phyloP scores from a whole-genome alignment of 2,329 filamentous ascomycete genomes.

The Cladosporium sp. region DNA sequence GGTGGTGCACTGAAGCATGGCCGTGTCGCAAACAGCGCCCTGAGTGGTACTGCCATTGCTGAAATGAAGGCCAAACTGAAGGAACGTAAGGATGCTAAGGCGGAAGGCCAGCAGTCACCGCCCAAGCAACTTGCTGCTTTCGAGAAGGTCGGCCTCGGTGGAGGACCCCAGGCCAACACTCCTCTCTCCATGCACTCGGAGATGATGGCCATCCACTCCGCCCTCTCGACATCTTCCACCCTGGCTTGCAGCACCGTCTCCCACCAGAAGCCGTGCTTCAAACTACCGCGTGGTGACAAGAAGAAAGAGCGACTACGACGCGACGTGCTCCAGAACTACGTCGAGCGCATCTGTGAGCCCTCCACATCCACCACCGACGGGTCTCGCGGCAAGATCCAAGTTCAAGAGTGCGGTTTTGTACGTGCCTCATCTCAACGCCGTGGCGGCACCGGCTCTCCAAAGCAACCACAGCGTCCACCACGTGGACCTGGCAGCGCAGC shows the following conservation, averaged over 20 bases:
- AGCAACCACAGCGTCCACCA: constrained; percentile 17
- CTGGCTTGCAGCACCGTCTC: constrained; percentile 41
- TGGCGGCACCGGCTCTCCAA: constrained; percentile 20
- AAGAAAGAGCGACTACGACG: constrained; percentile 42
- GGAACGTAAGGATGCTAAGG: constrained; percentile 29
- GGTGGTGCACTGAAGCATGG: constrained; percentile 49
- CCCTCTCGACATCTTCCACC: constrained; percentile 43
- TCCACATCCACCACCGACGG: constrained; percentile 23
- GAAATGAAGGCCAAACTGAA: constrained; percentile 36
- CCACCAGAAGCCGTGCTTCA: constrained; percentile 48
- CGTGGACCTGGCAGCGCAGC: constrained; percentile 21
- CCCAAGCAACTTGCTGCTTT: constrained; percentile 35
- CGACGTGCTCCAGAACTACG: constrained; percentile 42
- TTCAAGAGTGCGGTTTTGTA: constrained; percentile 50
- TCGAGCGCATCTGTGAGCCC: constrained; percentile 40
- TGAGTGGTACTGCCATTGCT: constrained; percentile 34
- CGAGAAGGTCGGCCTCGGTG: constrained; percentile 30
- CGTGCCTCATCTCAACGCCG: constrained; percentile 39
- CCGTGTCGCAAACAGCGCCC: constrained; percentile 31
- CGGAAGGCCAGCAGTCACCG: constrained; percentile 24
- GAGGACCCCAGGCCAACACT: constrained; percentile 38
- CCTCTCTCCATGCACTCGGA: constrained; percentile 52
- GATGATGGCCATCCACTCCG: constrained; percentile 54
- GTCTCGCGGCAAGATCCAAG: constrained; percentile 31
- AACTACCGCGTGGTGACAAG: constrained; percentile 48